Evolutionary conservation across 2,329 filamentous ascomycete genomes (phyloP), one percentile per base, ranked within the genome.

Genomic region (Alternaria sp.): DNA sequence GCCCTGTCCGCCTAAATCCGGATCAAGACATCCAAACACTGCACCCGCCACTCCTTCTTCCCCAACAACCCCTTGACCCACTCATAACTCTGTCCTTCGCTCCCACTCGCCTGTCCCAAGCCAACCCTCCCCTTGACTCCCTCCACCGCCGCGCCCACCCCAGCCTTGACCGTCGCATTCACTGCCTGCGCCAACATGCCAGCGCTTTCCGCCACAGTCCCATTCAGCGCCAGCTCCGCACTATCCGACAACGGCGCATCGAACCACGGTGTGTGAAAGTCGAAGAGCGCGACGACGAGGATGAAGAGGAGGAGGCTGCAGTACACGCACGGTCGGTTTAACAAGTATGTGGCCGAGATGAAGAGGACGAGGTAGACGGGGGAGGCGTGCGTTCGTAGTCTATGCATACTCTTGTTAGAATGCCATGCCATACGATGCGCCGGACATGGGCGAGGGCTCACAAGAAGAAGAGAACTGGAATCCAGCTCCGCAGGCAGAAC

Each of bases 311-410:
- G 90, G 63, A 97, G 89, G 62, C 93, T 97, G 87, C 95, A 99
- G 86, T 99, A 99, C 71, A 97, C 90, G 83, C 95, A 99, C 54
- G 95, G 95, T 56, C 94, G 90, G 82, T 97, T 96, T 72, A 99
- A 89, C 81, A 96, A 92, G 84, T 97, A 98, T 67, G 94, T 97
- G 79, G 94, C 93, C 67, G 93, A 86, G 82, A 99, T 78, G 75
- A 84, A 84, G 75, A 83, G 79, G 63, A 83, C 68, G 62, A 83
- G 78, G 72, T 84, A 84, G 64, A 84, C 75, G 11, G 82, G 82
- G 5, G 81, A 81, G 30, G 81, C 80, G 63, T 82, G 81, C 28
- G 80, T 82, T 54, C 81, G 81, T 63, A 74, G 60, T 53, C 72
- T 74, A 28, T 1, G 46, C 18, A 7, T n/a, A 7, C 5, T 3